phyloP scores from a whole-genome alignment of 2,329 filamentous ascomycete genomes.

The Aphanocladium album region DNA sequence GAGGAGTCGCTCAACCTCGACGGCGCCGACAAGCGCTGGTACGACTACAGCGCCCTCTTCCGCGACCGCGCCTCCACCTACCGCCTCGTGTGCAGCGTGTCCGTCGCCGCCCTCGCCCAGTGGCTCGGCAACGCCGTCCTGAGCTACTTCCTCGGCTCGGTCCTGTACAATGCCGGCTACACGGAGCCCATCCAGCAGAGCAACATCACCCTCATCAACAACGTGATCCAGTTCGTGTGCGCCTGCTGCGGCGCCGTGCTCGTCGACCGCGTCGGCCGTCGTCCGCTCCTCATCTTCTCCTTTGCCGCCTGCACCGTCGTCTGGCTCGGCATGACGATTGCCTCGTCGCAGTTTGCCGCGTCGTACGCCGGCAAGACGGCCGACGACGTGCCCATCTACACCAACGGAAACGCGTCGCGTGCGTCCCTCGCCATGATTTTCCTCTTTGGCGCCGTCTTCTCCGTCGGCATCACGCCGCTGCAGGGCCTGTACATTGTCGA shows the following conservation, averaged over 20 bases:
- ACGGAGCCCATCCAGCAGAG: slow-evolving; percentile 32
- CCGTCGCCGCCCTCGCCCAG: slow-evolving; percentile 37
- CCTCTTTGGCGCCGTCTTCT: slow-evolving; percentile 47
- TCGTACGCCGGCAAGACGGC: slow-evolving; percentile 25
- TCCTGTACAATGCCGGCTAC: slow-evolving; percentile 43
- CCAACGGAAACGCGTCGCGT: slow-evolving; percentile 31
- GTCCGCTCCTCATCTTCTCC: slow-evolving; percentile 47
- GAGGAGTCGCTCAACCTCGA: slow-evolving; percentile 39
- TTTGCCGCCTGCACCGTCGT: slow-evolving; percentile 43
- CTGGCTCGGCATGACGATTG: slow-evolving; percentile 47
- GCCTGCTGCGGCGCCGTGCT: slow-evolving; percentile 30
- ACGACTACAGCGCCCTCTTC: slow-evolving; percentile 43
- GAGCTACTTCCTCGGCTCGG: slow-evolving; percentile 42
- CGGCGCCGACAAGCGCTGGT: slow-evolving; percentile 43
- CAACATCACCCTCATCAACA: slow-evolving; percentile 41
- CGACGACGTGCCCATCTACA: slow-evolving; percentile 22
- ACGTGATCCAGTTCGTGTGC: slow-evolving; percentile 38
- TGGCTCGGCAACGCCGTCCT: slow-evolving; percentile 34
- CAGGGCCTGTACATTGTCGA: slow-evolving; percentile 47
- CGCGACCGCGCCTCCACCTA: slow-evolving; percentile 33
- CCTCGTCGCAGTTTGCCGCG: slow-evolving; percentile 32
- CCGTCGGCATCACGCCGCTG: slow-evolving; percentile 33
- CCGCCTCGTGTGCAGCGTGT: slow-evolving; percentile 39
- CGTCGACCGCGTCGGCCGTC: slow-evolving; percentile 39
- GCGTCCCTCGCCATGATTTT: slow-evolving; percentile 47